Base-by-base conservation (phyloP, 441 rosid species). In the Eruca vesicaria region DNA sequence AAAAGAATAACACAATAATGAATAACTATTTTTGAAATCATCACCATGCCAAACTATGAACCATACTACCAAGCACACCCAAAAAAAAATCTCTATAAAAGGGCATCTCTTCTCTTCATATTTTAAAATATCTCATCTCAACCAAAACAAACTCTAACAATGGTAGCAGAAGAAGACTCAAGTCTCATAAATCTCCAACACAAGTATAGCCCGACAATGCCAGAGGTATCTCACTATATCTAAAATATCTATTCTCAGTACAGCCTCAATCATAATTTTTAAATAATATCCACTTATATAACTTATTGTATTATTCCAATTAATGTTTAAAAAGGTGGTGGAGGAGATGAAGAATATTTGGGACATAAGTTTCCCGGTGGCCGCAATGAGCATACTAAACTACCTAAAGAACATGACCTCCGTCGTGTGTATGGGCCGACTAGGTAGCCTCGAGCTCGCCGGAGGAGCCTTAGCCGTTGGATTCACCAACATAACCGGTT, bases 401-500 rank as follows among this genome's bases (percentile, higher is more conserved):
- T 92, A 94, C 72, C 80, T 94, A 23, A 94, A 85, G 73, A 94
- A 86, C 88, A 87, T 92, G 95, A 57, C 87, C 21, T 73, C 85
- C 28, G 94, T 94, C 14, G 85, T 85, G 29, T 92, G 87, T 85
- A 86, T 92, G 91, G 97, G 98, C 21, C 87, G 89, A 14, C 83
- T 90, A 2, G 97, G 98, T 31, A 89, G 91, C 56, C 88, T 92
- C 0, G 97, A 94, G 81, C 91, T 94, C 0, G 98, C 98, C 0
- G 97, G 91, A 0, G 98, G 98, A 6, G 92, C 97, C 3, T 78
- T 94, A 32, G 97, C 98, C 59, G 82, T 94, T 6, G 97, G 97
- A 16, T 90, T 94, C 87, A 87, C 94, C 38, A 94, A 94, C 84
- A 90, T 94, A 68, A 92, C 94, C 3, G 98, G 98, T 71, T 92